Evolutionary conservation across 2,329 filamentous ascomycete genomes (phyloP).

Genomic region (Aspergillus ochraceus): DNA sequence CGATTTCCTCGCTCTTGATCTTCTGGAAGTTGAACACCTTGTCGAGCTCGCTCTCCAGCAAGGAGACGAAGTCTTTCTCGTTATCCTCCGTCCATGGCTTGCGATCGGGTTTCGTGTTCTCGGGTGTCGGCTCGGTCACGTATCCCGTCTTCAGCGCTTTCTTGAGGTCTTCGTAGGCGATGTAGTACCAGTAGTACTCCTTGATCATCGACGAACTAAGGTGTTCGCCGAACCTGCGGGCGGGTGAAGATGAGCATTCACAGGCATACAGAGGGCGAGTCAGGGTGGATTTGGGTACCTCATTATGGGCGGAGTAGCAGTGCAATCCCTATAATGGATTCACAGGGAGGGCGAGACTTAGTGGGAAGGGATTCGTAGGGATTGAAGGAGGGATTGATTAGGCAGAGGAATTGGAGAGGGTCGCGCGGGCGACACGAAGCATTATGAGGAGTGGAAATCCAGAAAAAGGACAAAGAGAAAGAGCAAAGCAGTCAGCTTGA

Average conservation of each 20-base stretch:
- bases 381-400: background rate
- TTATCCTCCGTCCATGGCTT: conserved; percentile 86
- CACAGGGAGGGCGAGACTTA: background rate
- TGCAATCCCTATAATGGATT: background rate
- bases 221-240: conserved; percentile 83
- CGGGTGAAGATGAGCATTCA: conserved; percentile 16
- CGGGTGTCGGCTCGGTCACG: conserved; percentile 50
- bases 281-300: conserved; percentile 11
- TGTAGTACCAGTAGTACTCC: conserved; percentile 98
- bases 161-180: conserved; percentile 95
- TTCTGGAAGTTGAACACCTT: conserved; percentile 98
- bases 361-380: background rate
- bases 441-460: background rate
- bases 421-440: background rate
- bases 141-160: conserved; percentile 75
- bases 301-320: background rate
- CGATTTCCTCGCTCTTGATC: conserved; percentile 94
- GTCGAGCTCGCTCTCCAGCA: conserved; percentile 88
- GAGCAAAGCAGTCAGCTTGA: no score
- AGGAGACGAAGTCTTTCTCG: conserved; percentile 81
- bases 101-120: conserved; percentile 50
- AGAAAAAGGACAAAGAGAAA: background rate
- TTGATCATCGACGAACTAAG: conserved; percentile 92
- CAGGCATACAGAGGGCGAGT: background rate
- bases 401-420: background rate